Conservation (phyloP, 2,329 filamentous ascomycete species). For the Fusarium nanum region DNA sequence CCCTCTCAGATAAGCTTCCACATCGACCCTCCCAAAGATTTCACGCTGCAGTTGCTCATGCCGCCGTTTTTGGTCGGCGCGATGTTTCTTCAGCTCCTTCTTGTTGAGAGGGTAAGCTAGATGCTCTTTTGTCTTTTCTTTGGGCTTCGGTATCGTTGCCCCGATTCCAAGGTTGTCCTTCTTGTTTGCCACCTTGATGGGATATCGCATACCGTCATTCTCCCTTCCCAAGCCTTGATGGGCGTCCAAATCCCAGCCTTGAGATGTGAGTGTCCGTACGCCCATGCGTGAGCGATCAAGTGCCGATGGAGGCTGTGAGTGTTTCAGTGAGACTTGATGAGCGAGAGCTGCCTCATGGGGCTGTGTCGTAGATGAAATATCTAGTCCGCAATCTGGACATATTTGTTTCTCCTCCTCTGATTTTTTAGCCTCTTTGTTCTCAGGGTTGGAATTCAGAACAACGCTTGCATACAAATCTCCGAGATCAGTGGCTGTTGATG, state of each 20-base stretch:
- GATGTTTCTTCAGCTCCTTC: conserved; percentile 74
- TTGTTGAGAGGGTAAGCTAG: conserved; percentile 70
- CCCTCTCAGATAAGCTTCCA: conserved; percentile 77
- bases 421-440: conserved; percentile 5
- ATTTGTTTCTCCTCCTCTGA: conserved; percentile 38
- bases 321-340: conserved; percentile 76
- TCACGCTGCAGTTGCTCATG: conserved; percentile 73
- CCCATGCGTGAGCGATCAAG: conserved; percentile 78
- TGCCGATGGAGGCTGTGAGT: conserved; percentile 78
- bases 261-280: conserved; percentile 70
- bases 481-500: conserved; percentile 37
- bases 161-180: conserved; percentile 81
- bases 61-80: conserved; percentile 70
- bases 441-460: conserved; percentile 60
- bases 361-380: conserved; percentile 48
- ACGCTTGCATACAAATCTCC: conserved; percentile 75
- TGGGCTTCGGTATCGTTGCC: conserved; percentile 56
- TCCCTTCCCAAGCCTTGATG: conserved; percentile 76
- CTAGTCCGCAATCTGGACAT: conserved; percentile 54
- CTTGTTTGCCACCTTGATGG: conserved; percentile 79
- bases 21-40: conserved; percentile 80
- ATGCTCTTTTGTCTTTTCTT: conserved; percentile 57
- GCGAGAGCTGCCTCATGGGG: conserved; percentile 72
- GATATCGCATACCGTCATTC: conserved; percentile 79
- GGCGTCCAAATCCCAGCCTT: conserved; percentile 81